Evolutionary conservation across 2,329 filamentous ascomycete species (phyloP), one percentile per base, ranked within the genome.

Genomic region (Cordyceps militaris): DNA sequence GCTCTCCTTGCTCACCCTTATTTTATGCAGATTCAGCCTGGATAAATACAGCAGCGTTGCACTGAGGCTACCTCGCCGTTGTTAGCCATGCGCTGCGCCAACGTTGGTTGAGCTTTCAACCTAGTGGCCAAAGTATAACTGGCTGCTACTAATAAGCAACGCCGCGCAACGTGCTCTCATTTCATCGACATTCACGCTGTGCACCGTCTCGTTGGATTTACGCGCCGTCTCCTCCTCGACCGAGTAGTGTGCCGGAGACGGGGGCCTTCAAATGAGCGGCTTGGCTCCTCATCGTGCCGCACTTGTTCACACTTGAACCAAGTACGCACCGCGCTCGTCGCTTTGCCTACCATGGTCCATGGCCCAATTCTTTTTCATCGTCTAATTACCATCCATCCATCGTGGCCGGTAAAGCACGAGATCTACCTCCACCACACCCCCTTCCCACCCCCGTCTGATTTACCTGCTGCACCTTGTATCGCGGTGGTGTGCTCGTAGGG

Each of bases 351-450:
- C n/a, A 38, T n/a, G 34, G 34, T 38, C 13, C 28, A 7, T 46
- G 47, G 47, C 47, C 55, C 55, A 30, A 28, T 51, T 50, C 28
- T 46, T 49, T 38, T 57, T 52, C 47, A 36, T 51, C 47, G 55
- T 11, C 55, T 44, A 51, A 57, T 57, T 57, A 57, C 47, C 55
- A 57, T n/a, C n/a, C n/a, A n/a, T n/a, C n/a, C n/a, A n/a, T 57
- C 55, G 55, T 46, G 46, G 47, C 55, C 55, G 55, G 55, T 51
- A 57, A 57, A 57, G 55, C 55, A 57, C 55, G 47, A 57, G 55
- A 57, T 57, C 55, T 51, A 21, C 55, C 55, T 57, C 55, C 55
- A 46, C 47, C 47, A 46, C 38, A 36, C 38, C 40, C 55, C 46
- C 55, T 36, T 46, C 34, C 38, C 55, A 42, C 55, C 55, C 47